A percentile compares a stretch with the other conserved stretches of the same genome.
phyloP scores from a whole-genome alignment of 2,329 filamentous ascomycete species.

The Dactylellina drechsleri region DNA sequence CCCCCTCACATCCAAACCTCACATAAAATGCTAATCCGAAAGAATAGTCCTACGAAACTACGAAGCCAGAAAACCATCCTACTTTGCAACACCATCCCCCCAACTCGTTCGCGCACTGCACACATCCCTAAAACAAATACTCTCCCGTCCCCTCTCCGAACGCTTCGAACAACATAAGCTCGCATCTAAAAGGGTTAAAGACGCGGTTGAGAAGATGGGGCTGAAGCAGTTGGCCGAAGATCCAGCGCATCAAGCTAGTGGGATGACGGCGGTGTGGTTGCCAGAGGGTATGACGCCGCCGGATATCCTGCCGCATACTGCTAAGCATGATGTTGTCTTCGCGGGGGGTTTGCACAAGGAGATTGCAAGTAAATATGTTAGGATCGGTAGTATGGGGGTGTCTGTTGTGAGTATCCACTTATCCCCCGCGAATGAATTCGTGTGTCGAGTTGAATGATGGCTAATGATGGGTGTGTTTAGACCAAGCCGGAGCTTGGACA shows the following conservation, averaged over 20 bases:
- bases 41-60: conserved; percentile 91
- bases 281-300: conserved; percentile 83
- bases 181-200: conserved; percentile 86
- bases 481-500: conserved; percentile 81
- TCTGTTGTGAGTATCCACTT: conserved; percentile 72
- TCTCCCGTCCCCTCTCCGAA: conserved; percentile 80
- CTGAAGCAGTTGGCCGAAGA: conserved; percentile 86
- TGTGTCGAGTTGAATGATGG: too few species aligned
- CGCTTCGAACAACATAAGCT: conserved; percentile 84
- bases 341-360: conserved; percentile 96
- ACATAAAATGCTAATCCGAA: neutral
- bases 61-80: conserved; percentile 95
- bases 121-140: conserved; percentile 85
- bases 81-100: conserved; percentile 95
- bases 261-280: conserved; percentile 97
- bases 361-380: conserved; percentile 90
- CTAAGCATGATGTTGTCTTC: conserved; percentile 90
- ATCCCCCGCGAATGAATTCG: neutral
- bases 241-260: conserved; percentile 90
- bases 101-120: conserved; percentile 93
- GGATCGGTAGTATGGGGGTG: conserved; percentile 98
- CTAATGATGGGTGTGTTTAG: conserved; percentile 59
- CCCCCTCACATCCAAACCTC: conserved; percentile 3
- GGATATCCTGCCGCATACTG: conserved; percentile 83
- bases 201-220: conserved; percentile 80